Evolutionary conservation across 208 protist species (phyloP).

Genomic region (Trypanosoma cruzi): DNA sequence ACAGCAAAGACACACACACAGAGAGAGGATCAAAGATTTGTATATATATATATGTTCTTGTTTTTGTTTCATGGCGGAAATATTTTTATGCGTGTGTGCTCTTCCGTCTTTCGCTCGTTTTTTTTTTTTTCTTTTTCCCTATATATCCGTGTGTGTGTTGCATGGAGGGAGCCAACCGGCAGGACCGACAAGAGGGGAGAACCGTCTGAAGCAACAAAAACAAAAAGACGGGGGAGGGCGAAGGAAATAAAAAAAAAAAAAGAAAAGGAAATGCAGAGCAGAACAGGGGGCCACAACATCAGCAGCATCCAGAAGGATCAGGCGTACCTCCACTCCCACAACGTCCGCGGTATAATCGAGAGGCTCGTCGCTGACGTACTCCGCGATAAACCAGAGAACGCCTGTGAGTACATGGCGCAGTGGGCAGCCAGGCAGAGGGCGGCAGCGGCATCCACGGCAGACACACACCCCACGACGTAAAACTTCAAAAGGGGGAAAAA

Average conservation of each 20-base stretch:
- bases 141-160: neutral
- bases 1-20: too few relatives aligned
- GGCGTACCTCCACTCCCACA: conserved; percentile 56
- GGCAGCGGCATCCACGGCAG: neutral
- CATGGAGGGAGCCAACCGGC: neutral
- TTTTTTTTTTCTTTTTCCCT: neutral
- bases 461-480: neutral
- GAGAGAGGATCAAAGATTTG: neutral
- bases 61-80: too few relatives aligned
- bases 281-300: conserved; percentile 2
- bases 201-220: neutral
- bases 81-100: neutral
- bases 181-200: neutral
- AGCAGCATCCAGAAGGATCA: conserved; percentile 43
- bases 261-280: neutral
- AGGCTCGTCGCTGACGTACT: conserved; percentile 56
- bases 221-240: neutral
- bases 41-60: neutral
- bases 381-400: conserved; percentile 39
- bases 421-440: conserved; percentile 19
- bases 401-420: conserved; percentile 22
- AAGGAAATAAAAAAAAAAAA: conserved; percentile 11
- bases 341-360: conserved; percentile 53
- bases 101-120: neutral
- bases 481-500: neutral